Evolutionary conservation across 2,329 filamentous ascomycete genomes (phyloP).

Genomic region (Malbranchea zuffiana): DNA sequence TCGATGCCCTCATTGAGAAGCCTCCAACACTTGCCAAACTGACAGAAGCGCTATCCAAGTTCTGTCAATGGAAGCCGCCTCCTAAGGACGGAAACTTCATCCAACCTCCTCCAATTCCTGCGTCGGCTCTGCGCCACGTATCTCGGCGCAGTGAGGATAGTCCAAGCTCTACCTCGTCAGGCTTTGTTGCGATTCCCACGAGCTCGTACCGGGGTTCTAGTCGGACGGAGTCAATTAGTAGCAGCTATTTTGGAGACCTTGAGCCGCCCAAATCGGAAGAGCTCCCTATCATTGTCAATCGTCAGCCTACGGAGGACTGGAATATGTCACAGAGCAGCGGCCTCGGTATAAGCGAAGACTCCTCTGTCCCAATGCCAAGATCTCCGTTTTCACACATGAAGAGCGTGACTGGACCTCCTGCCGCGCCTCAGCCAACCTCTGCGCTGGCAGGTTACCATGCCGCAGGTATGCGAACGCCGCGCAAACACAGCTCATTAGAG

Average conservation of each 20-base stretch:
- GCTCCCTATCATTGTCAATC: conserved; percentile 61
- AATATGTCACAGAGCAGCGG: conserved; percentile 4
- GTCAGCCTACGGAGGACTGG: conserved; percentile 68
- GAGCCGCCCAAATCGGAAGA: conserved; percentile 72
- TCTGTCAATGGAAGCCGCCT: conserved; percentile 89
- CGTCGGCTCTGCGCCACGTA: conserved; percentile 54
- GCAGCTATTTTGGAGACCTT: conserved; percentile 73
- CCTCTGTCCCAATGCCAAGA: conserved; percentile 8
- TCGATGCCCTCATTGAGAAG: conserved; percentile 91
- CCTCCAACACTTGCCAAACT: conserved; percentile 88
- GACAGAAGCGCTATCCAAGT: conserved; percentile 70
- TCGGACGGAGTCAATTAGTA: conserved; percentile 74
- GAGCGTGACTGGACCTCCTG: conserved; percentile 37
- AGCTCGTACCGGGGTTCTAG: conserved; percentile 70
- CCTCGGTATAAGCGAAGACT: conserved; percentile 62
- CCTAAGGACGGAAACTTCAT: conserved; percentile 44
- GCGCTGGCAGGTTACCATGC: conserved; percentile 53
- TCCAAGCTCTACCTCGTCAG: conserved; percentile 64
- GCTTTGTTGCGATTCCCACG: conserved; percentile 57
- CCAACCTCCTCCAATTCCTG: conserved; percentile 48
- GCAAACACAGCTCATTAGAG: conserved; percentile 59
- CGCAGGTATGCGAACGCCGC: conserved; percentile 39
- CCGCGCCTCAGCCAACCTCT: conserved; percentile 51
- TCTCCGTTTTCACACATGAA: conserved; percentile 10
- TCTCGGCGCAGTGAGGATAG: conserved; percentile 62